These are phyloP conservation scores for Penicillium ucsense DNA, from an alignment of 495 filamentous ascomycete genomes.

Conservation along the genomic window DNA sequence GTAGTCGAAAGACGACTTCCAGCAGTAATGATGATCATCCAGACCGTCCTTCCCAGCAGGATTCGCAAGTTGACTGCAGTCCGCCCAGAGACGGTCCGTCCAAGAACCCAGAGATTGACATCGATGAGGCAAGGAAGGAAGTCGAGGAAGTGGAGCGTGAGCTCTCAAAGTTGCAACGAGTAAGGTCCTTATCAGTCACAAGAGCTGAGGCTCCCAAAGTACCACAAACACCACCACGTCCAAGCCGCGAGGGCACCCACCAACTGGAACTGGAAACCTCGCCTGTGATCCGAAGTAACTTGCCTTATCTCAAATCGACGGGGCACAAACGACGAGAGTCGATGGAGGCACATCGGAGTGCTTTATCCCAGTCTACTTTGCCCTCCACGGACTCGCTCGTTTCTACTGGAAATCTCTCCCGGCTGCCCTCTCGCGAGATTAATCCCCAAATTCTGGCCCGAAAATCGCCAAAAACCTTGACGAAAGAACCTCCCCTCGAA, in stretches of 20 bases:
- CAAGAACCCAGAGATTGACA: conserved; percentile 12
- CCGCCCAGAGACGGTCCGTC: conserved; percentile 12
- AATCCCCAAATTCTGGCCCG: conserved; percentile 23
- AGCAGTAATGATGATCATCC: conserved; percentile 28
- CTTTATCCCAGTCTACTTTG: conserved; percentile 17
- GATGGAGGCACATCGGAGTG: conserved; percentile 19
- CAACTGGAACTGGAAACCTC: conserved; percentile 53
- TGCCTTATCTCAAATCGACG: conserved; percentile 37
- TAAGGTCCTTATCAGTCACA: not conserved
- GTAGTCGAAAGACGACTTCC: not conserved
- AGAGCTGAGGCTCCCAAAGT: conserved; percentile 1
- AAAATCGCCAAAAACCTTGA: conserved; percentile 21
- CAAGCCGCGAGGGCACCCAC: conserved; percentile 73
- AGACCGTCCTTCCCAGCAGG: conserved; percentile 53
- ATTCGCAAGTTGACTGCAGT: conserved; percentile 49
- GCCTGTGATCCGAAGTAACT: conserved; percentile 70
- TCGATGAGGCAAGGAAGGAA: conserved; percentile 14
- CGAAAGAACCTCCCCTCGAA: conserved; percentile 14
- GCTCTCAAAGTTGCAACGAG: conserved; percentile 8
- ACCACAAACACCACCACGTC: conserved; percentile 37
- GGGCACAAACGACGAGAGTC: conserved; percentile 36
- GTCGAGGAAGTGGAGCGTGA: conserved; percentile 18
- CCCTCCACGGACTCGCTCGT: conserved; percentile 32
- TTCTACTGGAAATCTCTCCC: conserved; percentile 22
- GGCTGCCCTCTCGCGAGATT: conserved; percentile 32